phyloP scores from a whole-genome alignment of 1,139 yeast species.

The Protomyces arabidopsidicola region DNA sequence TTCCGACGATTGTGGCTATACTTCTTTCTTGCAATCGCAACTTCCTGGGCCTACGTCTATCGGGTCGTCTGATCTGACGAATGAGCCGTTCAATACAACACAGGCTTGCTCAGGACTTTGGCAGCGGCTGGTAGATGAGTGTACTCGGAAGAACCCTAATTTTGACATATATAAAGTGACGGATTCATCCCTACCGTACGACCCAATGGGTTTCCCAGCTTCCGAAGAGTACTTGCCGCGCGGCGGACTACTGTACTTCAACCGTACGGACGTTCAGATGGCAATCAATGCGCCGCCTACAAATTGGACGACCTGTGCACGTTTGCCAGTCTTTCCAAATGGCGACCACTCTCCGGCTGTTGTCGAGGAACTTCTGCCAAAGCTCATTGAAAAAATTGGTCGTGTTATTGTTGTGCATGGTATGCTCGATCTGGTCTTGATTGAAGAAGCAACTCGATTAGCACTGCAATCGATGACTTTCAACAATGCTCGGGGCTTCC shows the following conservation, averaged over 20 bases:
- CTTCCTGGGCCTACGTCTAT: conserved; percentile 2
- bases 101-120: background rate
- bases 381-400: conserved; percentile 2
- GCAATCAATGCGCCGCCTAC: conserved; percentile 17
- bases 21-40: background rate
- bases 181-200: conserved; percentile 14
- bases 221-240: background rate
- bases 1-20: conserved; percentile 8
- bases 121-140: background rate
- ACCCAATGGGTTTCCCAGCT: conserved; percentile 13
- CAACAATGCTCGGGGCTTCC: conserved; percentile 25
- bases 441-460: conserved; percentile 18
- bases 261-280: conserved; percentile 9
- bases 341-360: conserved; percentile 7
- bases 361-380: conserved; percentile 1
- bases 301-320: conserved; percentile 14
- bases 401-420: conserved; percentile 22
- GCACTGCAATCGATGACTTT: conserved; percentile 26
- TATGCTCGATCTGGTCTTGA: conserved; percentile 14
- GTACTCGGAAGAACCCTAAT: background rate
- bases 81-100: background rate
- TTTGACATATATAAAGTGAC: conserved; percentile 12
- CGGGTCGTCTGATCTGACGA: background rate
- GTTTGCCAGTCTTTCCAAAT: conserved; percentile 4
- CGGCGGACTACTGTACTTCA: conserved; percentile 6